phyloP scores from a whole-genome alignment of 495 filamentous ascomycete genomes.

The Talaromyces adpressus region DNA sequence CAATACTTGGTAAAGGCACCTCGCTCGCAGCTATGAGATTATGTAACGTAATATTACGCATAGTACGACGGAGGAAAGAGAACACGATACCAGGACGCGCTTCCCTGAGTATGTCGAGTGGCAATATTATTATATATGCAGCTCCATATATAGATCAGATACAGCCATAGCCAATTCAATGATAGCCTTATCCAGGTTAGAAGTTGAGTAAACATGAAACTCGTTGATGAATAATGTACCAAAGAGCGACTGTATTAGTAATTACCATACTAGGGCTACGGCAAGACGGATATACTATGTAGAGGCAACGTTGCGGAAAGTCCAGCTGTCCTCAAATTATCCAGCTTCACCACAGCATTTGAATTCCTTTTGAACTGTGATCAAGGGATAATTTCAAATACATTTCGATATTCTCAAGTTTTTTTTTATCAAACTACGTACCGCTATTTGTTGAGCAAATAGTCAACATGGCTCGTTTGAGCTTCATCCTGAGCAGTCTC shows the following conservation, averaged over 20 bases:
- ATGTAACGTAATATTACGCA: neutral
- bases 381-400: neutral
- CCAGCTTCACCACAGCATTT: neutral
- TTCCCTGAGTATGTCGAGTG: neutral
- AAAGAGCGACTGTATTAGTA: neutral
- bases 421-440: neutral
- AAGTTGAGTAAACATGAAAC: neutral
- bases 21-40: neutral
- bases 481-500: constrained; percentile 36
- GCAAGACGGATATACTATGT: neutral
- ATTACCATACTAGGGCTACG: neutral
- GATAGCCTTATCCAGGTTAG: neutral
- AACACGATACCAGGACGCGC: neutral
- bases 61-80: neutral
- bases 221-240: neutral
- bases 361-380: neutral
- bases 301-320: constrained; percentile 5
- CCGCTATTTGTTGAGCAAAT: neutral
- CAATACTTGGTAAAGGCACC: neutral
- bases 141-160: neutral
- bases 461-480: constrained; percentile 40
- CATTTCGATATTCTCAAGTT: neutral
- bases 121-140: neutral
- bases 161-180: neutral
- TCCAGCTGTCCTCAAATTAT: neutral